Percentiles rank a stretch among this genome's conserved stretches.
Conservation (phyloP, 108 stramenopile species). For the Nitzschia palea region DNA sequence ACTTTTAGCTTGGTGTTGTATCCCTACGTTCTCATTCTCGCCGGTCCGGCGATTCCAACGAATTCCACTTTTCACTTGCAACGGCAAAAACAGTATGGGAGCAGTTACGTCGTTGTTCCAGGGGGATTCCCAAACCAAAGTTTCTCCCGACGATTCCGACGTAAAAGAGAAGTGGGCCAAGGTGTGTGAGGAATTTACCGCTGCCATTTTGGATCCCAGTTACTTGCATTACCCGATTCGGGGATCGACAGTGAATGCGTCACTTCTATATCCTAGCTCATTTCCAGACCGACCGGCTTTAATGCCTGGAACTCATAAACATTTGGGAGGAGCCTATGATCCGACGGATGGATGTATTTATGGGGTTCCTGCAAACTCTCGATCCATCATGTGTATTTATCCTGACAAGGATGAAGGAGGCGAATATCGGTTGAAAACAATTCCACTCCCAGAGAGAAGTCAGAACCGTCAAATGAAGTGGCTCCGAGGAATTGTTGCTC, state of each 20-base stretch:
- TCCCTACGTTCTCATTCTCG: too few relatives aligned
- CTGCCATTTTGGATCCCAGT: slow-evolving; percentile 30
- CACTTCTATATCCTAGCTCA: slow-evolving; percentile 30
- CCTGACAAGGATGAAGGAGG: slow-evolving; percentile 27
- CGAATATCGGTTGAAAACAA: slow-evolving; percentile 42
- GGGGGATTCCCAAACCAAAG: not conserved
- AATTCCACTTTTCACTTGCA: not conserved
- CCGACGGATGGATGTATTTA: slow-evolving; percentile 69
- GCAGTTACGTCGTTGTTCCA: slow-evolving; percentile 11
- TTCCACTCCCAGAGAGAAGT: slow-evolving; percentile 58
- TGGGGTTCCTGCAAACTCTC: slow-evolving; percentile 70
- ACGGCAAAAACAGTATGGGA: slow-evolving; percentile 3
- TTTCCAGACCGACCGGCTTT: slow-evolving; percentile 33
- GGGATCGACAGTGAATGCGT: slow-evolving; percentile 42
- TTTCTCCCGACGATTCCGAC: not conserved
- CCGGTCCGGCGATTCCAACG: too few relatives aligned
- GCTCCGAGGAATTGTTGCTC: slow-evolving; percentile 69
- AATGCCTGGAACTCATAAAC: slow-evolving; percentile 66
- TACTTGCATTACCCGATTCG: slow-evolving; percentile 45
- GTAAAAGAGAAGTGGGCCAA: slow-evolving; percentile 37
- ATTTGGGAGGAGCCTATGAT: slow-evolving; percentile 81
- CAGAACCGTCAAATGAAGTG: slow-evolving; percentile 67
- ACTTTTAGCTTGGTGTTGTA: too few relatives aligned
- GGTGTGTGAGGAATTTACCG: slow-evolving; percentile 23
- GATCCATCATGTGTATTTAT: slow-evolving; percentile 56